phyloP scores from a whole-genome alignment of 768 basidiomycete species.

The Russula foetens region DNA sequence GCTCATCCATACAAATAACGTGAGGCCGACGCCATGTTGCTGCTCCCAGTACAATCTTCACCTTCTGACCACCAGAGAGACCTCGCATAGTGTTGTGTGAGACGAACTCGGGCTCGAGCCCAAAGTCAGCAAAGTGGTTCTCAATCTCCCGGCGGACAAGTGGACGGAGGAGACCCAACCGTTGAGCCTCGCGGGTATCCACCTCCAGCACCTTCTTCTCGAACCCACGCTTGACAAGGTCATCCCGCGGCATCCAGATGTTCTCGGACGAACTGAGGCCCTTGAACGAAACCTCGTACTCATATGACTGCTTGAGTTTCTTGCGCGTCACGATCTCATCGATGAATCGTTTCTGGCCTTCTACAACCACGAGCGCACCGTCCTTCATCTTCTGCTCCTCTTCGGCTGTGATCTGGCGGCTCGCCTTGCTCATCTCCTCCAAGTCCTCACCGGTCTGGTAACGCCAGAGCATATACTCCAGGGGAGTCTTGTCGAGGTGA shows the following conservation, averaged over 20 bases:
- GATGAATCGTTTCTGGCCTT: conserved; percentile 91
- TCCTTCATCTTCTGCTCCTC: conserved; percentile 97
- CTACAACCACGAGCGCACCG: conserved; percentile 73
- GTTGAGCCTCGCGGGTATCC: conserved; percentile 95
- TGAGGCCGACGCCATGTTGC: conserved; percentile 99
- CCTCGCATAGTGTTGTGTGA: conserved; percentile 99
- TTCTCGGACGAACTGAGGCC: conserved; percentile 93
- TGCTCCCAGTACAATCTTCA: conserved; percentile 97
- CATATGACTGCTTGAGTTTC: conserved; percentile 99
- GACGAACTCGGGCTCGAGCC: conserved; percentile 98
- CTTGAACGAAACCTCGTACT: conserved; percentile 98
- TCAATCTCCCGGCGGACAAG: conserved; percentile 98
- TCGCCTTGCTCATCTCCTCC: conserved; percentile 93
- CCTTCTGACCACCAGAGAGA: conserved; percentile 97
- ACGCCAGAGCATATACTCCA: conserved; percentile 99
- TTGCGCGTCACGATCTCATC: conserved; percentile 88
- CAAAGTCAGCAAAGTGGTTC: conserved; percentile 99
- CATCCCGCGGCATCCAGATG: conserved; percentile 95
- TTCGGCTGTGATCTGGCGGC: conserved; percentile 77
- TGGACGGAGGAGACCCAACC: conserved; percentile 88
- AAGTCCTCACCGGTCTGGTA: conserved; percentile 99
- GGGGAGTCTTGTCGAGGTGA: conserved; percentile 97
- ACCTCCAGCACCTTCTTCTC: conserved; percentile 99
- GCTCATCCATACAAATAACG: conserved; percentile 94
- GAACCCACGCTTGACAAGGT: conserved; percentile 95